A percentile compares a stretch with the other conserved stretches of the same genome.
These are phyloP conservation scores for Epichloe bromicola DNA, from an alignment of 2,329 filamentous ascomycete species.

Conservation along the genomic window DNA sequence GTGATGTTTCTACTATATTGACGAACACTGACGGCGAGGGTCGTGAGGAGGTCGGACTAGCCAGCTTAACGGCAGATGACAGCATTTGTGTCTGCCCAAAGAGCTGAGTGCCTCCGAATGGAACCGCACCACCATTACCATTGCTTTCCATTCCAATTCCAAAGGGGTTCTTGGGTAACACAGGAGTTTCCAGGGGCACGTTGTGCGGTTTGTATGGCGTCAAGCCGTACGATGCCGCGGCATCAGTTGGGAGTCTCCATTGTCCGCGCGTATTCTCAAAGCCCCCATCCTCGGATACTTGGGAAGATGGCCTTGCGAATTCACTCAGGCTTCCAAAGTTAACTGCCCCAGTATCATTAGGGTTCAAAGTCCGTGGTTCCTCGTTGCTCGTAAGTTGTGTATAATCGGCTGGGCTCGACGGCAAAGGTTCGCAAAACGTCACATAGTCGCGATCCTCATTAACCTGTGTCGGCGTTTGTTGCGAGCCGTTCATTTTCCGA, in stretches of 20 bases:
- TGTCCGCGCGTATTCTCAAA: constrained; percentile 25
- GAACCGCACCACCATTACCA: constrained; percentile 19
- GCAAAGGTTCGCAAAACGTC: constrained; percentile 22
- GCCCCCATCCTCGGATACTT: constrained; percentile 28
- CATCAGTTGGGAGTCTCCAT: constrained; percentile 24
- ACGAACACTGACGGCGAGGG: constrained; percentile 38
- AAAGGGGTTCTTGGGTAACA: constrained; percentile 35
- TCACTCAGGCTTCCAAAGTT: constrained; percentile 28
- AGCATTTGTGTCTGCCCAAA: constrained; percentile 41
- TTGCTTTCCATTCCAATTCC: constrained; percentile 24
- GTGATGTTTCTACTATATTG: constrained; percentile 31
- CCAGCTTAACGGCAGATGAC: constrained; percentile 35
- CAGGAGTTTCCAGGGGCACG: constrained; percentile 35
- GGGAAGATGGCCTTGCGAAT: constrained; percentile 24
- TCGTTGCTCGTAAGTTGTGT: constrained; percentile 16
- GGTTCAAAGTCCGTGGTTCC: constrained; percentile 25
- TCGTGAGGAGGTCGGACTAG: constrained; percentile 44
- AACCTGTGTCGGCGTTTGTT: constrained; percentile 41
- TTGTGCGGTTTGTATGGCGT: constrained; percentile 20
- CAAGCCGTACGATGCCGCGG: constrained; percentile 9
- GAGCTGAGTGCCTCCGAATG: constrained; percentile 33
- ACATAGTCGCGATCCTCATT: constrained; percentile 45
- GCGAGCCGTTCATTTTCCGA: constrained; percentile 30
- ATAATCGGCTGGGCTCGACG: constrained; percentile 15
- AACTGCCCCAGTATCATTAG: constrained; percentile 38